Base-by-base conservation (phyloP, 139 green algal genomes). In the Tetradesmus obliquus region DNA sequence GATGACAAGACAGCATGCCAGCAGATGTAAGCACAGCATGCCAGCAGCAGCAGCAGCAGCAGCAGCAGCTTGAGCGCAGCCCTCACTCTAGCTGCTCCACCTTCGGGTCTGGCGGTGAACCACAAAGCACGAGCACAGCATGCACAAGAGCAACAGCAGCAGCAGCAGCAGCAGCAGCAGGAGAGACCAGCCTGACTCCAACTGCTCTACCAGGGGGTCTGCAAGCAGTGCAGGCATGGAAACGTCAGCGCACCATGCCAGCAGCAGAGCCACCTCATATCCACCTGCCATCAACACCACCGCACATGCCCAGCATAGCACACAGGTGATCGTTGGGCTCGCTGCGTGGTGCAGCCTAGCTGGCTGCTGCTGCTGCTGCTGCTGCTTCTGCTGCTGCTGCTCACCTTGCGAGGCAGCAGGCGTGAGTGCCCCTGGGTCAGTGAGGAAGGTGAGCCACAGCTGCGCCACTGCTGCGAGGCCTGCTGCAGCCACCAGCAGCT, bases 371-470 rank as follows among this genome's bases (percentile, higher is more conserved):
- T 32, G 15, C 12, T 32, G 9, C n/a, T 82, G 74, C n/a, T 51
- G 32, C 32, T 45, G 81, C 3, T 32, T 7, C 32, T 57, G 24
- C 80, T 58, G 57, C 72, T 84, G 87, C 89, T 45, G 82, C 92
- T 92, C 4, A 87, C 72, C 66, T 74, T 55, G 12, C 66, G 45
- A 7, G 7, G 53, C 17, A 55, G 86, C 86, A 32, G 92, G 87
- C 20, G 71, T 69, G 22, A 94, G 60, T 17, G 53, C 79, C 3
- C 93, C 93, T 12, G 93, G 93, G 66, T 95, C 92, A 13, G 88
- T 80, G 3, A 71, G 20, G 55, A 87, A 55, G 5, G 89, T 91
- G 4, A 94, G 9, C 86, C 66, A 85, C 7, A 94, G 92, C 24
- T 91, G 71, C 0, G 32, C 55, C 6, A 94, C 8, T 0, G 90